Evolutionary conservation across 2,329 filamentous ascomycete species (phyloP), one percentile per base, ranked within the genome.

Genomic region (Curvularia sp.): DNA sequence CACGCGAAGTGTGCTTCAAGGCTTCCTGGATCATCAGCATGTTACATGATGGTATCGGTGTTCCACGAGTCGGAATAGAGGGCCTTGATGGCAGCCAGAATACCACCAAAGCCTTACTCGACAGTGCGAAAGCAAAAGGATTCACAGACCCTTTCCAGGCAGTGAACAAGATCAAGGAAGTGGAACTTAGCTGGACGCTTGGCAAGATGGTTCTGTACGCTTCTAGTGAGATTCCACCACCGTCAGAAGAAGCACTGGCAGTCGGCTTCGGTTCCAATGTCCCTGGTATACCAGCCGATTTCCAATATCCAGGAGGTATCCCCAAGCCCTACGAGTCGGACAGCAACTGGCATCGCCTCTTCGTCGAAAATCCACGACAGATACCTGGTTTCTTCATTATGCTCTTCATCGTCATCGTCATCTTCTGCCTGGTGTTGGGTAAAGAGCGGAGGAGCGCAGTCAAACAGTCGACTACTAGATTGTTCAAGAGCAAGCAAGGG

Each of bases 21-120:
- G 93, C 95, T 0, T 95, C 92, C 5, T 99, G 96, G 95, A 82
- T 99, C 44, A 97, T 99, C 73, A 99, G 96, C 69, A 89, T 99
- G 71, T 83, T 99, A 4, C 94, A 99, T 71, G 92, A 97, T 62
- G 95, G 95, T 1, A 97, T 99, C 64, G 96, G 95, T 0, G 88
- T 99, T 51, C 96, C 96, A 5, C 86, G 93, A 50, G 83, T 95
- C 5, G 92, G 91, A 0, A 78, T 97, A 13, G 94, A 97, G 67
- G 81, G 86, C 20, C 82, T 84, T 0, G 74, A 78, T 9, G 73
- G 75, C 7, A 80, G 80, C 13, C 82, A 86, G 58, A 97, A 96
- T 72, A 85, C 87, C 9, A 93, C 92, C 1, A 89, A 91, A 63
- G 88, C 86, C 48, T 82, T 90, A 0, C 76, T 90, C 4, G 85